These are phyloP conservation scores for Vitis cinerea DNA, from an alignment of 164 flowering plant species.

Conservation along the genomic window DNA sequence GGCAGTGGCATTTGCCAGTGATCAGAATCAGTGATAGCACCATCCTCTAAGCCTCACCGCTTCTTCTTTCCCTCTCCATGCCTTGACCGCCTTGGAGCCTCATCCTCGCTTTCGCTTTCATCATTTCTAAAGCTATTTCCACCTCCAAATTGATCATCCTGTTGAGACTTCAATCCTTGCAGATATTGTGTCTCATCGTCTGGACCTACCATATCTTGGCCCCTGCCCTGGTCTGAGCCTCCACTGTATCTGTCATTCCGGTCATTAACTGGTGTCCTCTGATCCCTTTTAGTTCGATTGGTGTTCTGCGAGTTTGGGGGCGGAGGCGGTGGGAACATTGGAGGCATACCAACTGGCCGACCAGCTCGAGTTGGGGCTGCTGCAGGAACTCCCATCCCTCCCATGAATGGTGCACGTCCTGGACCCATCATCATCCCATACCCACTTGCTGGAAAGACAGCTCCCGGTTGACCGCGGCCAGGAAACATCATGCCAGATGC, in stretches of 20 bases:
- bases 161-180: slow-evolving; percentile 37
- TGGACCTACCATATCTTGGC: slow-evolving; percentile 39
- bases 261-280: slow-evolving; percentile 40
- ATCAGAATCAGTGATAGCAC: slow-evolving; percentile 25
- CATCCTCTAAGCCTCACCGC: slow-evolving; percentile 49
- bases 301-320: slow-evolving; percentile 42
- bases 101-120: slow-evolving; percentile 96
- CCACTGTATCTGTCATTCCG: slow-evolving; percentile 44
- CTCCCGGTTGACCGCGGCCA: slow-evolving; percentile 78
- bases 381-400: slow-evolving; percentile 54
- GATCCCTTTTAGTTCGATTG: slow-evolving; percentile 55
- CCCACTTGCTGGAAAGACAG: slow-evolving; percentile 63
- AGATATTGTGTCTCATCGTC: slow-evolving; percentile 47
- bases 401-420: slow-evolving; percentile 86
- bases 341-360: slow-evolving; percentile 55
- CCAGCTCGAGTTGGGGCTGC: slow-evolving; percentile 37
- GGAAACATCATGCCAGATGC: slow-evolving; percentile 76
- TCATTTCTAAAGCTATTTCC: slow-evolving; percentile 56
- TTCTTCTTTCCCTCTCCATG: slow-evolving; percentile 91
- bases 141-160: slow-evolving; percentile 47
- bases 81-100: slow-evolving; percentile 92
- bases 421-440: slow-evolving; percentile 96
- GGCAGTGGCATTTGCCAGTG: slow-evolving; percentile 11
- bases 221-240: slow-evolving; percentile 50
- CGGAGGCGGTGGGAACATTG: slow-evolving; percentile 44